Conservation (phyloP, 2,329 filamentous ascomycete species). For the Colletotrichum caudatum region DNA sequence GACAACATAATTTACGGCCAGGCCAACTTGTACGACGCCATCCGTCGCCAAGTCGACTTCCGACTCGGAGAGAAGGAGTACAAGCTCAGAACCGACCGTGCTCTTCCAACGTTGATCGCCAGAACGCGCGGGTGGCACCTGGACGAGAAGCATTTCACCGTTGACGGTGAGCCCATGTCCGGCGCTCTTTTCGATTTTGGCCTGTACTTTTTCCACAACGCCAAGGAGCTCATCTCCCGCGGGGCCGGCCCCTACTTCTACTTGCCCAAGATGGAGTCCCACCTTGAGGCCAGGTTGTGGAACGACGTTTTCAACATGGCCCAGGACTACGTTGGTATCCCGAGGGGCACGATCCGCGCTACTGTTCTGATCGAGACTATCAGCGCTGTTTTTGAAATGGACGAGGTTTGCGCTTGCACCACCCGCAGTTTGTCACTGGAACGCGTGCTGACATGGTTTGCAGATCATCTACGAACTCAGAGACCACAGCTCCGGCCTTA, state of each 20-base stretch:
- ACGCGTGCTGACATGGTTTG: background rate
- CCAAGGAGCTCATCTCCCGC: constrained; percentile 79
- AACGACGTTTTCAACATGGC: constrained; percentile 92
- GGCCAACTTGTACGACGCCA: constrained; percentile 90
- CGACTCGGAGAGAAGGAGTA: constrained; percentile 90
- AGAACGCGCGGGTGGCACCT: constrained; percentile 92
- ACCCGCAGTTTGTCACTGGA: background rate
- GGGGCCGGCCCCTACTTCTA: constrained; percentile 91
- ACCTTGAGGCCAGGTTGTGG: constrained; percentile 90
- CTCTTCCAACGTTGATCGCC: constrained; percentile 83
- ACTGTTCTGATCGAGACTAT: constrained; percentile 95
- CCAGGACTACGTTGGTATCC: constrained; percentile 86
- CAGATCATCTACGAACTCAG: constrained; percentile 92
- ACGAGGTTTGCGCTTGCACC: constrained; percentile 62
- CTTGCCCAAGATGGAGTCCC: constrained; percentile 91
- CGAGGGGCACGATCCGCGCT: constrained; percentile 84
- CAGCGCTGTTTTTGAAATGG: constrained; percentile 92
- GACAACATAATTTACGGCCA: constrained; percentile 96
- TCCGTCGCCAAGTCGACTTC: constrained; percentile 88
- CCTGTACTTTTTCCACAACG: constrained; percentile 95
- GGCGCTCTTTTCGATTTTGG: constrained; percentile 90
- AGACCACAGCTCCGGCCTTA: constrained; percentile 88
- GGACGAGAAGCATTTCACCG: constrained; percentile 91
- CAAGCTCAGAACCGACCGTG: constrained; percentile 87
- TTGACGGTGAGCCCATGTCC: constrained; percentile 89